These are phyloP conservation scores for Alternaria arborescens DNA, from an alignment of 2,329 filamentous ascomycete species.

Conservation along the genomic window DNA sequence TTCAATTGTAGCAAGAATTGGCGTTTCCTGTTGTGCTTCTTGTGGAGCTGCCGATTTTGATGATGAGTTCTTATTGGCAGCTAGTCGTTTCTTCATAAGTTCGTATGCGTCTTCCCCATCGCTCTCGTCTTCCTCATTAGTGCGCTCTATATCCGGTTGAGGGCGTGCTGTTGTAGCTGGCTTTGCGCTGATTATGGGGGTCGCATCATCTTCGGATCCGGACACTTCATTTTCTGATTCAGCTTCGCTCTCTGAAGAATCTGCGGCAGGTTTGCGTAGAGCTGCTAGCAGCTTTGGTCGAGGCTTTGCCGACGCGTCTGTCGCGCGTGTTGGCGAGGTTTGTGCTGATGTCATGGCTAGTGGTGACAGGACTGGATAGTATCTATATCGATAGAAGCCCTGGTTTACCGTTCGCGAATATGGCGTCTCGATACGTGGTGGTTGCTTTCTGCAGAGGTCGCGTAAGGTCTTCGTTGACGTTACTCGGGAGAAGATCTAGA, in stretches of 20 bases:
- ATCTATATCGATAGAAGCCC: background rate
- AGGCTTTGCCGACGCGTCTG: slow-evolving; percentile 30
- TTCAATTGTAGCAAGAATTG: slow-evolving; percentile 13
- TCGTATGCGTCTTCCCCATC: slow-evolving; percentile 56
- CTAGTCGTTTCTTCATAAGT: slow-evolving; percentile 57
- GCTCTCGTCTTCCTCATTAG: slow-evolving; percentile 37
- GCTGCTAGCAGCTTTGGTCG: slow-evolving; percentile 33
- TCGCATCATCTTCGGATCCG: slow-evolving; percentile 32
- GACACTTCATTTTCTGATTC: slow-evolving; percentile 47
- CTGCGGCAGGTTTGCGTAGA: slow-evolving; percentile 26
- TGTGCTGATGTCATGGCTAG: background rate
- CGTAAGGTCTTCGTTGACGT: background rate
- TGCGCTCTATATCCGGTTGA: slow-evolving; percentile 2
- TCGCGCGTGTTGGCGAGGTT: slow-evolving; percentile 11
- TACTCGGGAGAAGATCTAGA: background rate
- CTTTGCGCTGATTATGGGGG: slow-evolving; percentile 48
- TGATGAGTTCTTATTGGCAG: slow-evolving; percentile 36
- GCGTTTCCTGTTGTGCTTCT: slow-evolving; percentile 8
- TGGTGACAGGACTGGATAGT: background rate
- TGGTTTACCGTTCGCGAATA: background rate
- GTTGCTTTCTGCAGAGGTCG: background rate
- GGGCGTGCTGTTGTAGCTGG: background rate
- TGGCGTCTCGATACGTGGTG: background rate
- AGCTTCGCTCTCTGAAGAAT: slow-evolving; percentile 52
- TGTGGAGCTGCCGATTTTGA: slow-evolving; percentile 4